Evolutionary conservation across 148 eudicot genomes (phyloP), one percentile per base, ranked within the genome.

Genomic region (Vaccinium macrocarpon): DNA sequence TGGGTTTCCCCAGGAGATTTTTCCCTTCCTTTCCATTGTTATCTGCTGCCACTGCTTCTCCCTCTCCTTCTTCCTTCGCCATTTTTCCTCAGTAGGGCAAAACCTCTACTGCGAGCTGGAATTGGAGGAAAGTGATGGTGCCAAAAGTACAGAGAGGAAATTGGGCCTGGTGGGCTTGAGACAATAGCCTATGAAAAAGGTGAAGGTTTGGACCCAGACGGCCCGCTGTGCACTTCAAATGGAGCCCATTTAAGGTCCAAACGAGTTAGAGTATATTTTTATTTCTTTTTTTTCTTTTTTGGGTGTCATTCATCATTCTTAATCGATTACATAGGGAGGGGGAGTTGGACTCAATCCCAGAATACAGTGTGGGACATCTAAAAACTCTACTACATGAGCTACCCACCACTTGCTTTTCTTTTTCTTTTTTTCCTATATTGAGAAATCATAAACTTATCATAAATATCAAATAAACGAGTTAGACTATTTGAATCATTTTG

Each of bases 1-100:
- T 94, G 38, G 99, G 99, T 66, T 75, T 19, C 38, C 99, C 99
- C 56, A 94, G 86, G 1, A 96, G 82, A 55, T 90, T 85, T 38
- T 77, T 59, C 18, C 98, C 98, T 87, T 95, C 98, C 76, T 89
- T 93, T 5, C 4, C 80, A 27, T 42, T 18, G 29, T 66, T 66
- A 66, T 81, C 84, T 77, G 9, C 79, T 74, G 84, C 51, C 42
- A 32, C 83, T 46, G 53, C 87, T 78, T 71, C 86, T 10, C 61
- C 79, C n/a, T 49, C 51, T 52, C 76, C 48, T 73, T 52, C 78
- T 49, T 83, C 59, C 86, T 84, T 85, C 84, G 50, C 82, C 88
- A 82, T 90, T 49, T 78, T 7, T 62, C 2, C 29, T 68, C 38
- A 27, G 38, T 13, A 68, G 73, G 73, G 73, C 73, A 68, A 50